phyloP scores from a whole-genome alignment of 2,329 filamentous ascomycete genomes.

The Colletotrichum godetiae region DNA sequence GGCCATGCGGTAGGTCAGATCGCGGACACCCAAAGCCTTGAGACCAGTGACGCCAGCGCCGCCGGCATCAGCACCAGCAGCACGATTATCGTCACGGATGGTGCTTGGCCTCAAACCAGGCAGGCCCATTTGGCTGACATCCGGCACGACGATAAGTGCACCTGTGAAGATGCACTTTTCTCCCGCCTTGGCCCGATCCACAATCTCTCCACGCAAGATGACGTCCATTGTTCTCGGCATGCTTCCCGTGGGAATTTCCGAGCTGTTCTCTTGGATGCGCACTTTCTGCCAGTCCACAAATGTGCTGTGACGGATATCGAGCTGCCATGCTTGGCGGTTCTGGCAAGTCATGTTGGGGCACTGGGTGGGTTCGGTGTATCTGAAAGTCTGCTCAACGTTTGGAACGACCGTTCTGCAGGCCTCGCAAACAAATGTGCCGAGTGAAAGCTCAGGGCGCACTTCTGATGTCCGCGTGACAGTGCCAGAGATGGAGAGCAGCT shows the following conservation, averaged over 20 bases:
- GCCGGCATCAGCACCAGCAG: slow-evolving; percentile 80
- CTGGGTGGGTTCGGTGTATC: slow-evolving; percentile 96
- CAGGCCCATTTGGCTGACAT: slow-evolving; percentile 93
- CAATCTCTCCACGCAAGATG: slow-evolving; percentile 95
- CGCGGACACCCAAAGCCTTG: slow-evolving; percentile 92
- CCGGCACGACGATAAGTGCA: slow-evolving; percentile 94
- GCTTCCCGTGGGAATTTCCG: slow-evolving; percentile 96
- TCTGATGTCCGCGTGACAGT: slow-evolving; percentile 97
- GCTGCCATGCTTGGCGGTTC: slow-evolving; percentile 91
- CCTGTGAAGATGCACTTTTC: slow-evolving; percentile 99
- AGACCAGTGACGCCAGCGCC: slow-evolving; percentile 88
- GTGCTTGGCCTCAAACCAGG: slow-evolving; percentile 87
- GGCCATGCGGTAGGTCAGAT: slow-evolving; percentile 95
- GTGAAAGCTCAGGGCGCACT: slow-evolving; percentile 90
- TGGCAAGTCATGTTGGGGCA: slow-evolving; percentile 90
- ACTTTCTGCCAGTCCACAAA: slow-evolving; percentile 99
- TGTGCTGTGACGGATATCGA: slow-evolving; percentile 97
- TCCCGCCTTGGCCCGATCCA: slow-evolving; percentile 95
- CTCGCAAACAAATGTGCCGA: slow-evolving; percentile 93
- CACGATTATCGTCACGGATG: slow-evolving; percentile 82
- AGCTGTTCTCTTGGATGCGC: slow-evolving; percentile 97
- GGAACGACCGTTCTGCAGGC: slow-evolving; percentile 85
- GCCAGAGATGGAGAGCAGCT: slow-evolving; percentile 93
- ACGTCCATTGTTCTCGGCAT: slow-evolving; percentile 99
- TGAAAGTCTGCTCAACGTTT: slow-evolving; percentile 96